Base-by-base conservation (phyloP, 257 asterid species). In the Solanum medicagineum region DNA sequence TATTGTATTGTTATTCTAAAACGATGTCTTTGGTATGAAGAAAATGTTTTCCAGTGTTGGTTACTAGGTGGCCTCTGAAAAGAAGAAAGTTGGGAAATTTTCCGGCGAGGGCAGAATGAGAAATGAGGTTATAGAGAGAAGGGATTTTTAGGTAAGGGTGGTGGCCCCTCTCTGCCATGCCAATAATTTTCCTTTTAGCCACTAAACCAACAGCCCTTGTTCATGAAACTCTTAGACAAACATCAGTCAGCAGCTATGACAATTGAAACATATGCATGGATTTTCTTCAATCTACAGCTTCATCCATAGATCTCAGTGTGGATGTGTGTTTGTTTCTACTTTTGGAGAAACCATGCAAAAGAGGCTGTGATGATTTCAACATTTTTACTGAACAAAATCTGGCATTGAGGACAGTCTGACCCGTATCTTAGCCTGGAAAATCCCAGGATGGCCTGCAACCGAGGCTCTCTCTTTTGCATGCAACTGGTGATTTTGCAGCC, bases 401-500 rank as follows among this genome's bases (percentile, higher is more conserved):
- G 55, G 55, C 80, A 71, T 44, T 20, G 80, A 71, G 80, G 74
- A 66, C 7, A 66, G 29, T 70, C 5, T 14, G 54, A 70, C 80
- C 80, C n/a, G 29, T 70, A 40, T 42, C 29, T 17, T 19, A 26
- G 53, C 16, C 5, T 36, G 80, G 80, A 24, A 20, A 70, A 70
- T 70, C 51, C 80, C 54, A 19, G 54, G 80, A 42, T 70, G 29
- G 80, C 80, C 54, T 40, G 32, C 80, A 70, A 19, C 17, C 42
- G 80, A 70, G 80, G 80, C 9, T 51, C 32, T 49, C 16, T 19
- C 44, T 62, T 17, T 73, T 66, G 42, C 80, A n/a, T 66, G 87
- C 87, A 80, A 84, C 85, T 12, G 89, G 69, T 68, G 16, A n/a
- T 7, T 73, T 87, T 20, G 89, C 87, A 80, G 84, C 83, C 87